Conservation (phyloP, 1,284 basidiomycete genomes). For the Melampsora larici-populina region DNA sequence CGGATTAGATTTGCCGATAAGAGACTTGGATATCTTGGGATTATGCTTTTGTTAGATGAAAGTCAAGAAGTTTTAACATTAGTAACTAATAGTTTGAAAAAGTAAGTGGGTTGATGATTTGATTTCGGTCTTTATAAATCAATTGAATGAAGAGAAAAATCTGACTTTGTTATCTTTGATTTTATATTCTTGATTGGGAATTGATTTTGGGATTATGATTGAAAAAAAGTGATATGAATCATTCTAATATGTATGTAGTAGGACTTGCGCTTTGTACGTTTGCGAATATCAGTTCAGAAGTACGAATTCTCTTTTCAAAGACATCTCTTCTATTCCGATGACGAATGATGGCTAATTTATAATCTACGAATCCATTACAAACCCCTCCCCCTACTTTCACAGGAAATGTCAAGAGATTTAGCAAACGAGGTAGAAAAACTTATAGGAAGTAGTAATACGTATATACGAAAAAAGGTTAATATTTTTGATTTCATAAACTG, state of each 20-base stretch:
- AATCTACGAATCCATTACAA: not conserved
- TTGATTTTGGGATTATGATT: conserved; percentile 3
- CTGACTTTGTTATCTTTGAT: conserved; percentile 17
- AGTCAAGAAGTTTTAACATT: conserved; percentile 96
- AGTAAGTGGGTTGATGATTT: conserved; percentile 62
- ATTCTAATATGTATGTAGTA: conserved; percentile 98
- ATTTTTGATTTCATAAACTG: conserved; percentile 10
- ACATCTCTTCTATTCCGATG: conserved; percentile 50
- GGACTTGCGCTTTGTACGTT: conserved; percentile 97
- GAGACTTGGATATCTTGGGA: conserved; percentile 91
- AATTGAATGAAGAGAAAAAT: not conserved
- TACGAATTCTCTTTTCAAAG: conserved; percentile 45
- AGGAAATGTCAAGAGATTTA: conserved; percentile 92
- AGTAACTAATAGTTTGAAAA: conserved; percentile 97
- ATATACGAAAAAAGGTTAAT: conserved; percentile 93
- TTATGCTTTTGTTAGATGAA: conserved; percentile 96
- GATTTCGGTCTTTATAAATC: not conserved
- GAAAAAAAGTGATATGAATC: conserved; percentile 86
- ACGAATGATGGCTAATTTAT: conserved; percentile 44
- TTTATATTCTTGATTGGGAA: conserved; percentile 40
- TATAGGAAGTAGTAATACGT: conserved; percentile 93
- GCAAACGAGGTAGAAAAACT: conserved; percentile 97
- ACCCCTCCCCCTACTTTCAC: not conserved
- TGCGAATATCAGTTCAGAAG: conserved; percentile 94
- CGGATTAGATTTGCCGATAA: conserved; percentile 76